Base-by-base conservation (phyloP, 169 alveolate species). In the Eimeria maxima region DNA sequence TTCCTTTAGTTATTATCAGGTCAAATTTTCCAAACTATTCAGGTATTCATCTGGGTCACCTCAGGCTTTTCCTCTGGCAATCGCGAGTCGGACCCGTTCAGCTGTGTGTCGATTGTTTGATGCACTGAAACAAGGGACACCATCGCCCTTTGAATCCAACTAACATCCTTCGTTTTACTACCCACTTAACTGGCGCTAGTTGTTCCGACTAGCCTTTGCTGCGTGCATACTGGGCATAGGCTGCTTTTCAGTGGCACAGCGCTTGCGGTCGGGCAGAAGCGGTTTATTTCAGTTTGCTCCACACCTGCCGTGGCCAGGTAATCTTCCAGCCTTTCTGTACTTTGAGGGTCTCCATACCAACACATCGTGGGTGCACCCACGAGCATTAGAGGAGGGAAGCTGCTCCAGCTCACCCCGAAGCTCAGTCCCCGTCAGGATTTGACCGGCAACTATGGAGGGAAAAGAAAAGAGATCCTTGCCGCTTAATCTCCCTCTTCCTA, bases 211-310 rank as follows among this genome's bases (percentile, higher is more conserved):
- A 38, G 53, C 38, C 14, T 73, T 38, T 20, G 27, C 83, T 73
- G 18, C 11, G 14, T 73, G 50, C 14, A 8, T 14, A 10, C 29
- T 16, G 55, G 83, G 7, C 27, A 38, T 42, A 38, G 55, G 83
- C 83, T 73, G 83, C 83, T 73, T 73, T 73, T 38, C 55, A 38
- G 83, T 73, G 83, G 83, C 83, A 27, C 33, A 38, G 83, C 1
- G 50, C 83, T 20, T 11, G 83, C 53, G 55, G 29, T 73, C 83
- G 18, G 29, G 55, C 83, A 14, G 83, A 38, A 13, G 53, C 83
- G 16, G 83, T 38, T 11, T 73, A n/a, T 38, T 73, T 33, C 55
- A 1, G 53, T 20, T 29, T 29, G 83, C 27, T 73, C 29, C 16
- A 38, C 83, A 14, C 33, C 83, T 4, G 83, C 83, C 38, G 83